Percentiles rank a stretch among this genome's conserved stretches.
Conservation (phyloP, 768 basidiomycete species). For the Trametes cubensis region DNA sequence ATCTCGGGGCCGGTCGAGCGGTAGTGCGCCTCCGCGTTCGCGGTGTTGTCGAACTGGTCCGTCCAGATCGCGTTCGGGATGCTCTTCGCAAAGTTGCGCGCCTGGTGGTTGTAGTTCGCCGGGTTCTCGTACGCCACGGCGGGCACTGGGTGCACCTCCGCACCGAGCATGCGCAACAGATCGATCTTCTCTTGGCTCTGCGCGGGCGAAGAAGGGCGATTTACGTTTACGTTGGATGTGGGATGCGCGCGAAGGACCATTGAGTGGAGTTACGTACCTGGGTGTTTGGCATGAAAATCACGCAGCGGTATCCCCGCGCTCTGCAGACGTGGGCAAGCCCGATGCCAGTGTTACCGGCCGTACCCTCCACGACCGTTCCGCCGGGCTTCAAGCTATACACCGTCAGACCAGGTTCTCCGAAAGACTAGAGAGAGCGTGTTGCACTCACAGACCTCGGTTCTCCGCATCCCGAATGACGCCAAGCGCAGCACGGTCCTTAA, state of each 20-base stretch:
- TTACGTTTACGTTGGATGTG: background rate
- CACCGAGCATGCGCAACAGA: slow-evolving; percentile 94
- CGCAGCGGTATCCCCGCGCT: slow-evolving; percentile 91
- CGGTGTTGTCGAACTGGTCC: slow-evolving; percentile 96
- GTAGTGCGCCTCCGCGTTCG: slow-evolving; percentile 90
- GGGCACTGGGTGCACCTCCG: slow-evolving; percentile 94
- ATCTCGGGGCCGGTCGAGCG: slow-evolving; percentile 94
- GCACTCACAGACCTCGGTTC: slow-evolving; percentile 70
- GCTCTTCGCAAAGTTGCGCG: slow-evolving; percentile 78
- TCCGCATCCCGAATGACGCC: slow-evolving; percentile 89
- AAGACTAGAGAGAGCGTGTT: background rate
- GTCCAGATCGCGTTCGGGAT: slow-evolving; percentile 91
- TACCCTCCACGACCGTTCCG: slow-evolving; percentile 98
- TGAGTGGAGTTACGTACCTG: slow-evolving; percentile 51
- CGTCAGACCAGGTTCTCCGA: background rate
- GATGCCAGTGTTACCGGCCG: slow-evolving; percentile 97
- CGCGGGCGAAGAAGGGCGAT: background rate
- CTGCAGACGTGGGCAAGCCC: slow-evolving; percentile 95
- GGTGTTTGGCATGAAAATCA: slow-evolving; percentile 98
- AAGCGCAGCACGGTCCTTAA: slow-evolving; percentile 96
- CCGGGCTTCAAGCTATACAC: slow-evolving; percentile 73
- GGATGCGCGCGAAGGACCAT: background rate
- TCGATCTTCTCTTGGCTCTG: slow-evolving; percentile 99
- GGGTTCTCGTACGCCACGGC: slow-evolving; percentile 97
- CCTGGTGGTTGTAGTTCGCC: slow-evolving; percentile 97